Percentiles rank a stretch among this genome's conserved stretches.
These are phyloP conservation scores for Gaeumannomyces tritici DNA, from an alignment of 2,329 filamentous ascomycete genomes.

Conservation along the genomic window DNA sequence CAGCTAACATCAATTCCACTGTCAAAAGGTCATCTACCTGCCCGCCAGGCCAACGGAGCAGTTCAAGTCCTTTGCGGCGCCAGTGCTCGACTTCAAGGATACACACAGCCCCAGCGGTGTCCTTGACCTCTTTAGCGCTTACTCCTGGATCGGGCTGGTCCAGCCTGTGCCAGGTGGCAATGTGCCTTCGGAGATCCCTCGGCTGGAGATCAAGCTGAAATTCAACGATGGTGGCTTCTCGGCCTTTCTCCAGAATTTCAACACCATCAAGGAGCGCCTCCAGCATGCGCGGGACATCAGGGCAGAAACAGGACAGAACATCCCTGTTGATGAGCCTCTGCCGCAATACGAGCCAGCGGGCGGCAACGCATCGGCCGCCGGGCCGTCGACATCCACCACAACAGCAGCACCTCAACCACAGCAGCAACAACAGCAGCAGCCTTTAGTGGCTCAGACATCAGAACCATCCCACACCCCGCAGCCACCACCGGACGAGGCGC, in stretches of 20 bases:
- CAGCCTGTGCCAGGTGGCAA: constrained; percentile 77
- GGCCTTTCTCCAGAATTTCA: constrained; percentile 77
- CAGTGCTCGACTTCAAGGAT: constrained; percentile 80
- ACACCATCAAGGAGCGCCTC: constrained; percentile 74
- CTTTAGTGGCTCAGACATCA: constrained; percentile 1
- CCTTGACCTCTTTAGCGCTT: constrained; percentile 86
- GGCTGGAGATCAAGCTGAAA: constrained; percentile 72
- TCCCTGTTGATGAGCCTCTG: constrained; percentile 70
- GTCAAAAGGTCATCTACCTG: constrained; percentile 70
- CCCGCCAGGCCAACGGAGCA: constrained; percentile 58
- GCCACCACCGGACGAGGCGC: constrained; percentile 59
- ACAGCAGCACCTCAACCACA: constrained; percentile 13
- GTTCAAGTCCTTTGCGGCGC: constrained; percentile 81
- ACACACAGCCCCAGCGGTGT: constrained; percentile 68
- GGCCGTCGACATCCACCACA: constrained; percentile 12
- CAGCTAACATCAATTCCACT: background rate
- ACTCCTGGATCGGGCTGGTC: constrained; percentile 76
- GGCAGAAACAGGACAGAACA: constrained; percentile 52
- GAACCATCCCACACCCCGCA: constrained; percentile 15
- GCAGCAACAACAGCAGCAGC: constrained; percentile 14
- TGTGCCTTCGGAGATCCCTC: constrained; percentile 62
- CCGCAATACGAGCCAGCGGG: constrained; percentile 65
- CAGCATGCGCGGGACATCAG: constrained; percentile 71
- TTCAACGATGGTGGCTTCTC: constrained; percentile 95
- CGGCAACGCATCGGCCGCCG: constrained; percentile 6